phyloP scores from a whole-genome alignment of 345 rosid species.

The Clausena lansium region DNA sequence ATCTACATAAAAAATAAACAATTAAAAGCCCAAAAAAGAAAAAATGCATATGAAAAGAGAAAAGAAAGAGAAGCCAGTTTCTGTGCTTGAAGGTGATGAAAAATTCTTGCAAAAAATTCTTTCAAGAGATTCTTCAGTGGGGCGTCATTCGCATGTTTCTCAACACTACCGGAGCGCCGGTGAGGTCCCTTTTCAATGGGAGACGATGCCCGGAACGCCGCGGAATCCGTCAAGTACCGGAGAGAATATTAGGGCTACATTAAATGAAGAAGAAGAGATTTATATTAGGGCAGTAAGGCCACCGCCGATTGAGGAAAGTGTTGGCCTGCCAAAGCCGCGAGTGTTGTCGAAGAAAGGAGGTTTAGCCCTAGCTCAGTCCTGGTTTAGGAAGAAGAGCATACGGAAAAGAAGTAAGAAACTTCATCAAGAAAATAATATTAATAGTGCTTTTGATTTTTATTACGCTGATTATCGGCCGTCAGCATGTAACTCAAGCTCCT shows the following conservation, averaged over 20 bases:
- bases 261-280: not conserved
- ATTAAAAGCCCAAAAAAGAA: not conserved
- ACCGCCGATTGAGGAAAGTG: not conserved
- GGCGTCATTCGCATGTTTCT: constrained; percentile 19
- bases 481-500: not conserved
- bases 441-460: not conserved
- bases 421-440: not conserved
- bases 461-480: not conserved
- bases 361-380: not conserved
- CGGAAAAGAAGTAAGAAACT: constrained; percentile 1
- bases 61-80: not conserved
- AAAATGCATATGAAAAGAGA: not conserved
- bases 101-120: constrained; percentile 23
- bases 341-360: not conserved
- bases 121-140: constrained; percentile 31
- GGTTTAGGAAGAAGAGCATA: not conserved
- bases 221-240: constrained; percentile 16
- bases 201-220: constrained; percentile 41
- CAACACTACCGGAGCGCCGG: constrained; percentile 19
- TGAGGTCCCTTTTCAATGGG: constrained; percentile 51
- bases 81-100: constrained; percentile 14
- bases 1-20: not conserved
- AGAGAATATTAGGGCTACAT: not conserved
- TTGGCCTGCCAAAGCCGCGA: not conserved
- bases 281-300: not conserved